A percentile compares a stretch with the other conserved stretches of the same genome.
Evolutionary conservation across 495 filamentous ascomycete genomes (phyloP).

Genomic region (Saxophila tyrrhenica): DNA sequence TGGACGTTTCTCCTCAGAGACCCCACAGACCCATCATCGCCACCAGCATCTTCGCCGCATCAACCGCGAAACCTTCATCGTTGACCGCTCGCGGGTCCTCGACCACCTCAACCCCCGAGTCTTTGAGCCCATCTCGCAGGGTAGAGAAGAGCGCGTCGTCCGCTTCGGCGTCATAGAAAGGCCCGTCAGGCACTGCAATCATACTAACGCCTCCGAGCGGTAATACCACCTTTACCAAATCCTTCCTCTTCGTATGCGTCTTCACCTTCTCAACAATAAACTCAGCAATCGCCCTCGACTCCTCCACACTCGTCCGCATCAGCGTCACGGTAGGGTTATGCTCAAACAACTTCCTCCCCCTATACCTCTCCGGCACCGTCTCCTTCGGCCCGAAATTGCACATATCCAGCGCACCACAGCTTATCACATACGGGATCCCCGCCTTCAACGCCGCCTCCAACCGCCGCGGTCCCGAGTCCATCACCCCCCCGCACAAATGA

Average conservation of each 20-base stretch:
- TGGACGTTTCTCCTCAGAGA: neutral
- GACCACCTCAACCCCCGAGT: constrained; percentile 29
- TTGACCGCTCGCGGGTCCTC: constrained; percentile 36
- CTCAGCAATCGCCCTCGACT: constrained; percentile 41
- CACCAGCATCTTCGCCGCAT: constrained; percentile 28
- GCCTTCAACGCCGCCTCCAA: constrained; percentile 41
- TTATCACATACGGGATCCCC: constrained; percentile 51
- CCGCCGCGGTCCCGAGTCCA: constrained; percentile 43
- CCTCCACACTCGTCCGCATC: constrained; percentile 45
- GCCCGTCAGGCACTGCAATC: constrained; percentile 29
- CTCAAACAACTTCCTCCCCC: constrained; percentile 39
- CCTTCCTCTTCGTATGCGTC: constrained; percentile 24
- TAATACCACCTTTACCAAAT: constrained; percentile 42
- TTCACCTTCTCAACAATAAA: constrained; percentile 44
- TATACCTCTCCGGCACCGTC: constrained; percentile 42
- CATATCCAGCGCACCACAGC: constrained; percentile 57
- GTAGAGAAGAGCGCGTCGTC: constrained; percentile 32
- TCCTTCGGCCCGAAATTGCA: constrained; percentile 50
- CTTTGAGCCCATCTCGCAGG: constrained; percentile 24
- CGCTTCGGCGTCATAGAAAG: constrained; percentile 35
- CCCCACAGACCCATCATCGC: constrained; percentile 8
- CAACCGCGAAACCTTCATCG: constrained; percentile 34
- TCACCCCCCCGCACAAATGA: constrained; percentile 47
- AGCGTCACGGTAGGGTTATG: constrained; percentile 58
- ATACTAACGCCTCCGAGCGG: constrained; percentile 44